Conservation (phyloP, 768 basidiomycete species). For the Fomitopsis pulvina region DNA sequence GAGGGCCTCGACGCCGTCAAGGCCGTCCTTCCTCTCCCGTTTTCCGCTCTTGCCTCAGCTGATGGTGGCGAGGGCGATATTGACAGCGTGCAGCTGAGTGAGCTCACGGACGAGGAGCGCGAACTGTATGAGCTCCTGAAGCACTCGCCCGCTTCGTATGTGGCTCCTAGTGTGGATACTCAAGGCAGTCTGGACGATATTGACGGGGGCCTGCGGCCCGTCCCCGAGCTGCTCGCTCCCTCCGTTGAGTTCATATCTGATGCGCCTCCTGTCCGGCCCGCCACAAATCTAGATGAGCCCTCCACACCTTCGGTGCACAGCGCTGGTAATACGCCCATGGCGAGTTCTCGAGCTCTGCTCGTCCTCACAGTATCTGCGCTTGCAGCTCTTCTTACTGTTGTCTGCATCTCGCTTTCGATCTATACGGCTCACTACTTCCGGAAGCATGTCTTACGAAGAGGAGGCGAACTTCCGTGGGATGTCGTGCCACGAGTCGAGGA, state of each 20-base stretch:
- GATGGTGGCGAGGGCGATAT: too few species aligned
- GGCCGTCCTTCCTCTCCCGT: constrained; percentile 22
- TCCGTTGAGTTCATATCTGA: neutral
- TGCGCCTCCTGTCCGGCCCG: neutral
- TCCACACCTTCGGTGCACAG: neutral
- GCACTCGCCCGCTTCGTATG: constrained; percentile 7
- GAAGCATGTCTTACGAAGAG: neutral
- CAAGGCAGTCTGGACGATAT: constrained; percentile 14
- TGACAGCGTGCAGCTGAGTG: constrained; percentile 9
- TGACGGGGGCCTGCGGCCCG: constrained; percentile 12
- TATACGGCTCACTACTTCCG: constrained; percentile 14
- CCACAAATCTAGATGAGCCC: neutral
- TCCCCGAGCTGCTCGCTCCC: neutral
- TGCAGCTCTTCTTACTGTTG: constrained; percentile 15
- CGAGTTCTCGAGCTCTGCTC: constrained; percentile 8
- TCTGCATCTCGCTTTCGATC: constrained; percentile 18
- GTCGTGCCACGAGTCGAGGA: constrained; percentile 16
- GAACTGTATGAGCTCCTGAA: constrained; percentile 19
- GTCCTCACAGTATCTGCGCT: constrained; percentile 15
- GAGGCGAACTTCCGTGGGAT: constrained; percentile 13
- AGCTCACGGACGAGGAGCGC: constrained; percentile 21
- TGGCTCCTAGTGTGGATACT: neutral
- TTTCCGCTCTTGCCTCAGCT: too few species aligned
- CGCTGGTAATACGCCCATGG: too few species aligned
- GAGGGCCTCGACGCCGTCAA: constrained; percentile 22